These are phyloP conservation scores for Sphaerulina musiva DNA, from an alignment of 2,329 filamentous ascomycete species.

Conservation along the genomic window DNA sequence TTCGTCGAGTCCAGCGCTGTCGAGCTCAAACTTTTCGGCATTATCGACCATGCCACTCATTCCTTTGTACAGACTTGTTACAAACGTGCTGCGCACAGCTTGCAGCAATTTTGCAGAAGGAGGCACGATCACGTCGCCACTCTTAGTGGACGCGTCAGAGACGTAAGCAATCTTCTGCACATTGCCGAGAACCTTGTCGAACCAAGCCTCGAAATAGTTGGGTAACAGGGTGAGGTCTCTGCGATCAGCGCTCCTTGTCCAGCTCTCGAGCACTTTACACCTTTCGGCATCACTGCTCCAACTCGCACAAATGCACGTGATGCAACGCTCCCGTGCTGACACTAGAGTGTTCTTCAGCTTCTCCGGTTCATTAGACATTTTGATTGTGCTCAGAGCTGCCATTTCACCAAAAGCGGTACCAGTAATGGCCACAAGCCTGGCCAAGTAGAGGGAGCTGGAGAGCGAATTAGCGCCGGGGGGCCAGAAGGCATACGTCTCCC, in stretches of 20 bases:
- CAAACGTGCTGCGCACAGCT: constrained; percentile 86
- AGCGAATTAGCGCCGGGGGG: constrained; percentile 86
- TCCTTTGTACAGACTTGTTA: constrained; percentile 87
- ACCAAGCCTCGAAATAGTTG: constrained; percentile 74
- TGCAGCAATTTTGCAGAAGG: constrained; percentile 82
- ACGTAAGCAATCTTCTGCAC: constrained; percentile 97
- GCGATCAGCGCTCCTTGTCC: constrained; percentile 74
- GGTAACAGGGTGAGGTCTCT: constrained; percentile 90
- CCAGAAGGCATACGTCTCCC: constrained; percentile 96
- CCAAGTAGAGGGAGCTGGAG: constrained; percentile 84
- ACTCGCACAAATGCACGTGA: constrained; percentile 76
- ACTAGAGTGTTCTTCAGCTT: constrained; percentile 69
- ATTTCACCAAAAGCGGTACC: constrained; percentile 85
- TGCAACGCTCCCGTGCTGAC: constrained; percentile 73
- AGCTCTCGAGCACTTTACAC: constrained; percentile 87
- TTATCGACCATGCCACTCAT: constrained; percentile 96
- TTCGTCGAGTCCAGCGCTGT: constrained; percentile 45
- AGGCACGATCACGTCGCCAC: constrained; percentile 70
- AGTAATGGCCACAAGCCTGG: constrained; percentile 72
- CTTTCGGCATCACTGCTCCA: constrained; percentile 94
- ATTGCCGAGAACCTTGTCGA: constrained; percentile 70
- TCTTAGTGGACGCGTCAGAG: constrained; percentile 59
- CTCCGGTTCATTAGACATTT: constrained; percentile 50
- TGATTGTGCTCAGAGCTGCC: constrained; percentile 64
- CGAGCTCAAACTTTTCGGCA: constrained; percentile 66